Base-by-base conservation (phyloP, 345 rosid genomes). In the Eucalyptus curtisii region DNA sequence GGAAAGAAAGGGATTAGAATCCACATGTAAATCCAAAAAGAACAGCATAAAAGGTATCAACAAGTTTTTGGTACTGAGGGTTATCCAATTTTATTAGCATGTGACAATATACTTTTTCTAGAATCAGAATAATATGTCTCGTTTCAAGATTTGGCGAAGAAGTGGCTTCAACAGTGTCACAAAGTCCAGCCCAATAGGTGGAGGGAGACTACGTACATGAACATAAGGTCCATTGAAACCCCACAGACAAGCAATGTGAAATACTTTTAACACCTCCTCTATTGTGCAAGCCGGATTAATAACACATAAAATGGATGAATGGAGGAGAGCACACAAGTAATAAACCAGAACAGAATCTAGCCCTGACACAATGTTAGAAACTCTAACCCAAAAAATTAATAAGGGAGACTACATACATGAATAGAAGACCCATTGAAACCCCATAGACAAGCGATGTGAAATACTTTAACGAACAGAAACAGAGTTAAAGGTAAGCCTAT, bases 1-100 rank as follows among this genome's bases (percentile, higher is more conserved):
- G 84, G 66, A 87, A 87, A 57, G 90, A 92, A 89, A 91, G 71
- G 84, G 66, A 91, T 76, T 57, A 49, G 85, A 89, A 89, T 64
- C 15, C 47, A 76, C 25, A 40, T 20, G 13, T 20, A 76, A 76
- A 76, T 40, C 82, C 82, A 76, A 76, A 76, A 76, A 40, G 47
- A 76, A 37, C 82, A 76, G 45, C 47, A 76, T 40, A 76, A 20
- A 76, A 76, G 82, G 82, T 40, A 37, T 20, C 82, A 20, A 20
- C 15, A 37, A 76, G 47, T 40, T 40, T 76, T 76, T 10, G 47
- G 45, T 40, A 76, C 30, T 37, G 82, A 76, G 40, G 82, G 30
- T 76, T 20, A 40, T 76, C 25, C 25, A 47, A 76, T 40, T 6
- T 76, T 76, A 40, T 20, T 10, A 76, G 82, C 47, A 27, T 20